These are phyloP conservation scores for Niveomyces coronatus DNA, from an alignment of 2,329 filamentous ascomycete species.

Conservation along the genomic window DNA sequence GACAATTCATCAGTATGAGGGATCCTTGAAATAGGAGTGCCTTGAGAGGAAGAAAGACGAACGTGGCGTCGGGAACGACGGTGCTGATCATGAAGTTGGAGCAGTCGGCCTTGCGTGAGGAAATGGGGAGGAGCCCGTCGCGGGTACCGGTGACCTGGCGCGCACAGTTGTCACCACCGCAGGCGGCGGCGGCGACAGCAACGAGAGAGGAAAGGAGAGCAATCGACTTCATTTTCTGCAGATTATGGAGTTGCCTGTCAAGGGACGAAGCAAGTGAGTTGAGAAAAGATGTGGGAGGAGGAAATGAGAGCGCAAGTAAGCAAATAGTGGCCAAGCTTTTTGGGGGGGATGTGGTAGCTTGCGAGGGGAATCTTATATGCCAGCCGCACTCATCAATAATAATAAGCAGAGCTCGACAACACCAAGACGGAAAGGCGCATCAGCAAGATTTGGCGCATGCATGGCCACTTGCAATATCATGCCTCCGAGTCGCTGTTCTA, in stretches of 20 bases:
- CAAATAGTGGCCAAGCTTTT: too few species aligned
- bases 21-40: neutral
- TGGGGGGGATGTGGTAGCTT: conserved; percentile 3
- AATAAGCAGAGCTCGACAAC: too few species aligned
- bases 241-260: conserved; percentile 11
- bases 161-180: conserved; percentile 36
- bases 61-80: conserved; percentile 31
- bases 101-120: conserved; percentile 29
- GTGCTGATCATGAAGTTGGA: conserved; percentile 29
- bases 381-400: too few species aligned
- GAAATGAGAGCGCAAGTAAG: conserved; percentile 5
- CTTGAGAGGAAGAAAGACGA: conserved; percentile 13
- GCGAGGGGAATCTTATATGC: too few species aligned
- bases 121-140: conserved; percentile 23
- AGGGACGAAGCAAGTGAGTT: conserved; percentile 7
- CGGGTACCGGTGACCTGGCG: conserved; percentile 34
- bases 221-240: conserved; percentile 29
- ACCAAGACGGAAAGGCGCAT: too few species aligned
- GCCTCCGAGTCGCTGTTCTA: too few species aligned
- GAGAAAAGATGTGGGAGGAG: conserved; percentile 7
- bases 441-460: too few species aligned
- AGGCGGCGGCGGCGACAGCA: conserved; percentile 27
- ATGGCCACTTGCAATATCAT: too few species aligned
- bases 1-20: neutral
- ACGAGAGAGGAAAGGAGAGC: conserved; percentile 25